Base-by-base conservation (phyloP, 148 eudicot genomes). In the Cornus kousa region DNA sequence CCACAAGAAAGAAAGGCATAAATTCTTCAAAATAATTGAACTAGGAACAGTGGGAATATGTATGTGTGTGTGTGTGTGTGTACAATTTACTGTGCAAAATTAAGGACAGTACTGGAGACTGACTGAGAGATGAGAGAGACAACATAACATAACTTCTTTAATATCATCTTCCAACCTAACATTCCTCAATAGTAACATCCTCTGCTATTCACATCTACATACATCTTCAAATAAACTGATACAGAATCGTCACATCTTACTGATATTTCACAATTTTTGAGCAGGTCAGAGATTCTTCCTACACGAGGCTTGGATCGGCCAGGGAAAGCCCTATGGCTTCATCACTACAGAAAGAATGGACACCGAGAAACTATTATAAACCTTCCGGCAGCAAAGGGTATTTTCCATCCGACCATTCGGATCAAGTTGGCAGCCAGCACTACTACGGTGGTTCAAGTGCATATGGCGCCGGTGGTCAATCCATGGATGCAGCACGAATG, bases 261-360 rank as follows among this genome's bases (percentile, higher is more conserved):
- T 17, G 2, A 82, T 37, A 77, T 20, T 74, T 20, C 53, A 68
- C 12, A 40, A 12, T 73, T 73, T 60, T 9, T 46, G 78, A 81
- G 90, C 92, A 91, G 79, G 8, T 4, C 0, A 88, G 99, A 88
- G 95, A 91, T 86, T 97, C 98, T 17, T 80, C 89, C 59, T 97
- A 88, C 87, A 87, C 99, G 3, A 85, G 95, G 85, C 87, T 91
- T 2, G 99, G 92, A 64, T 92, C 93, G n/a, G 89, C 89, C 22
- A 85, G 84, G 82, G 94, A 94, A 83, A 97, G 94, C 81, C 97
- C 99, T 2, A 83, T 89, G 95, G 87, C 87, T 66, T 86, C 87
- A 72, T 80, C 91, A 32, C 31, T 72, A 9, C 90, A 88, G 93
- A 92, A 85, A 83, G 99, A 96, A 65, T 96, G 97, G 97, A 86